Conservation (phyloP, 1,139 yeast species). For the Suhomyces ambrosiae region DNA sequence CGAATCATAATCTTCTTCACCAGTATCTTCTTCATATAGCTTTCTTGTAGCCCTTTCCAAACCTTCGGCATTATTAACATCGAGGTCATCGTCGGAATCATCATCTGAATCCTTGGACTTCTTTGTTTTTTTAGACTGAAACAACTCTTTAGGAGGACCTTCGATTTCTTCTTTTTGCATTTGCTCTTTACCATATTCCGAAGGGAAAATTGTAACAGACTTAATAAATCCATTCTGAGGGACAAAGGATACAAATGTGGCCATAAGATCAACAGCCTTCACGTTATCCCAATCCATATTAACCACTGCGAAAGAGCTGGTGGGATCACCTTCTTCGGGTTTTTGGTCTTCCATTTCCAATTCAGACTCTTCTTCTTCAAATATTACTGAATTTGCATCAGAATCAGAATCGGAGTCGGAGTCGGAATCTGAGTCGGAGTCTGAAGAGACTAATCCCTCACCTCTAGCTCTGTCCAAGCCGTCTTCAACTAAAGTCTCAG, state of each 20-base stretch:
- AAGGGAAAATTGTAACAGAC: constrained; percentile 80
- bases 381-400: constrained; percentile 25
- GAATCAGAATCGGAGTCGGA: constrained; percentile 30
- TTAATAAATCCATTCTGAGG: constrained; percentile 73
- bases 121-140: constrained; percentile 45
- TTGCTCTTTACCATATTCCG: constrained; percentile 91
- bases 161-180: constrained; percentile 87
- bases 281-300: constrained; percentile 98
- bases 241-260: constrained; percentile 84
- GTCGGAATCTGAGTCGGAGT: constrained; percentile 33
- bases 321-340: constrained; percentile 86
- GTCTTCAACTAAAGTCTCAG: constrained; percentile 24
- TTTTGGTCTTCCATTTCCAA: constrained; percentile 58
- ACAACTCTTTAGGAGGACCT: constrained; percentile 91
- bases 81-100: constrained; percentile 50
- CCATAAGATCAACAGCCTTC: constrained; percentile 82
- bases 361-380: constrained; percentile 49
- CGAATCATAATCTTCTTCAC: constrained; percentile 71
- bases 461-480: constrained; percentile 67
- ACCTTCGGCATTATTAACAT: constrained; percentile 43
- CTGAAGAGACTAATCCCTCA: constrained; percentile 47
- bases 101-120: constrained; percentile 35
- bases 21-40: constrained; percentile 65
- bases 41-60: constrained; percentile 61
- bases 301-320: constrained; percentile 82